Conservation (phyloP, 352 stramenopile species). For the Peronospora belbahrii region DNA sequence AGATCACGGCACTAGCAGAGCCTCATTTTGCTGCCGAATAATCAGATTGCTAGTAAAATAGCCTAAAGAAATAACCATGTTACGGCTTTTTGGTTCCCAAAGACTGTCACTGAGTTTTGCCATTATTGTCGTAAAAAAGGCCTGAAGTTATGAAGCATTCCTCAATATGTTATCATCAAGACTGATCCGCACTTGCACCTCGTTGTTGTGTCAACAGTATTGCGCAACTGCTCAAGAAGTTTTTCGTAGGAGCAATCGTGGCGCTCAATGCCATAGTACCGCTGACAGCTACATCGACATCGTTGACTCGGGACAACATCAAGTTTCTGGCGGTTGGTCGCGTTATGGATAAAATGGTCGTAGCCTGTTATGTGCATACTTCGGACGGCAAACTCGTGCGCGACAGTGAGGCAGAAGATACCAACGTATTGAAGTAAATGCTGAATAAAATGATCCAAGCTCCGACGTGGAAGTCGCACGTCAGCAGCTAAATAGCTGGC, state of each 20-base stretch:
- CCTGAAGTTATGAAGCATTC: constrained; percentile 19
- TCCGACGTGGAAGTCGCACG: constrained; percentile 80
- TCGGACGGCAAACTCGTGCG: not conserved
- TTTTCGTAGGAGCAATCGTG: not conserved
- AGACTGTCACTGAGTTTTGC: too few species aligned
- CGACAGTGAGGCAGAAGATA: constrained; percentile 47
- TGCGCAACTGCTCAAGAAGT: constrained; percentile 15
- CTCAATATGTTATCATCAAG: constrained; percentile 15
- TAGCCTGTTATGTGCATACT: not conserved
- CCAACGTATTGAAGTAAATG: constrained; percentile 71
- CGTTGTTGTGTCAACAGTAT: constrained; percentile 6
- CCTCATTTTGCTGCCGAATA: constrained; percentile 34
- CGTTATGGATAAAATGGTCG: not conserved
- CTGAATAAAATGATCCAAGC: constrained; percentile 73
- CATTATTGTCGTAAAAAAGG: constrained; percentile 19
- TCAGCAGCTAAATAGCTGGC: constrained; percentile 76
- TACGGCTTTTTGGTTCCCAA: not conserved
- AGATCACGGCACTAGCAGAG: constrained; percentile 21
- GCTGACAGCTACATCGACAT: constrained; percentile 15
- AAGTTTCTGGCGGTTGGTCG: not conserved
- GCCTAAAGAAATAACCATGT: not conserved
- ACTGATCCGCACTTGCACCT: constrained; percentile 10
- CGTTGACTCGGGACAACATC: constrained; percentile 64
- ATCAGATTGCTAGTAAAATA: not conserved
- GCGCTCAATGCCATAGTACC: constrained; percentile 8